Base-by-base conservation (phyloP, 208 protist species). In the Crithidia thermophila region DNA sequence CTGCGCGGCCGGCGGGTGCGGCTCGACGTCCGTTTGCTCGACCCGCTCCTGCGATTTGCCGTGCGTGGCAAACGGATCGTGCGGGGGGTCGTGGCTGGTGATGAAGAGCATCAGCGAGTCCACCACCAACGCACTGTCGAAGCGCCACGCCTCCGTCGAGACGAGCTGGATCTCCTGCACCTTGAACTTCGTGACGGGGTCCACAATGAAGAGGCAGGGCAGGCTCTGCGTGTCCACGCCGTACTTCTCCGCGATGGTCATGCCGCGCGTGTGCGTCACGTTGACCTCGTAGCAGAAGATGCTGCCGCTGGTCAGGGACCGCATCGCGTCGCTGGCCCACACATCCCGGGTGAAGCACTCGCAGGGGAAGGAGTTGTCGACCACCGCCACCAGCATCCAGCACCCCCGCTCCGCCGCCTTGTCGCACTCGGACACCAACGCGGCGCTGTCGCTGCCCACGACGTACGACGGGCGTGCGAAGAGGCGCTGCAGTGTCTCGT, bases 271-370 rank as follows among this genome's bases (percentile, higher is more conserved):
- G 51, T 65, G 75, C 18, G 55, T 66, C 14, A 81, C 66, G 59
- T 77, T 83, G n/a, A 84, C 68, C 68, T 95, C 75, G 25, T 85
- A 84, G 46, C 74, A 83, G 14, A 79, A 62, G 43, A 87, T 67
- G 64, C 79, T 82, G 52, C 68, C 60, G 21, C 56, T 55, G 6
- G 72, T 60, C 21, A 82, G 36, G 10, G 73, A 77, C 42, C 57
- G 40, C 73, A 83, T 79, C 18, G 51, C 67, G 8, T 83, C 79
- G 28, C 47, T 72, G 31, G 71, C 47, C 87, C 90, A 95, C 7
- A 95, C 60, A 72, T 95, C 90, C 21, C 90, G 77, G 10, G 79
- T 80, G 27, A 95, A 76, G 66, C 86, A 91, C 18, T 73, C 63
- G 49, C 82, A 85, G 13, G 63, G 65, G 61, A 95, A 91, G 11